Evolutionary conservation across 2,329 filamentous ascomycete species (phyloP).

Genomic region (Cladosporium cucumerinum): DNA sequence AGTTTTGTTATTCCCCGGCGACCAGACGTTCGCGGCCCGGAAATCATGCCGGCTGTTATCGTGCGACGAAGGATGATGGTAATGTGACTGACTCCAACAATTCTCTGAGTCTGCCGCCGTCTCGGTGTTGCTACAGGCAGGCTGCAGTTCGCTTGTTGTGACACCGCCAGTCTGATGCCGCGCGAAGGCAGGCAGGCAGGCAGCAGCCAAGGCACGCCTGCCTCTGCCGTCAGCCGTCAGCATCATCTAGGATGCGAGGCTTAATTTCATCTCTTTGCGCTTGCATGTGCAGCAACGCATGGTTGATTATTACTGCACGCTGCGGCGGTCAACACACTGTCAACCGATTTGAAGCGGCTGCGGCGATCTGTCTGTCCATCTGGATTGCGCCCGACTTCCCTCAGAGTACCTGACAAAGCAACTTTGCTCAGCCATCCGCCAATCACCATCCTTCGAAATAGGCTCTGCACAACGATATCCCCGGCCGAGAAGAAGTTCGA

Average conservation of each 20-base stretch:
- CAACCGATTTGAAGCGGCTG: constrained; percentile 6
- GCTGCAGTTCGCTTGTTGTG: constrained; percentile 5
- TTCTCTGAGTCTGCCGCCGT: not conserved
- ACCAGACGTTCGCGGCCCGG: not conserved
- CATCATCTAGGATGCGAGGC: constrained; percentile 11
- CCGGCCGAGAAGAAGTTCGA: constrained; percentile 4
- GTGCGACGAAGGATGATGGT: constrained; percentile 10
- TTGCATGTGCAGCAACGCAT: constrained; percentile 7
- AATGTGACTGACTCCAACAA: not conserved
- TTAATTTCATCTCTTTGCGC: constrained; percentile 8
- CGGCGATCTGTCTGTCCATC: not conserved
- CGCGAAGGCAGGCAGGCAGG: not conserved
- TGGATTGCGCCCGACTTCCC: not conserved
- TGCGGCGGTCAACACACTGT: not conserved
- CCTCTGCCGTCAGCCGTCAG: constrained; percentile 13
- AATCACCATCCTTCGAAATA: constrained; percentile 1
- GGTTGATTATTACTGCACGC: not conserved
- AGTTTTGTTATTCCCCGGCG: not conserved
- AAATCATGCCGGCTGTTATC: not conserved
- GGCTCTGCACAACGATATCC: constrained; percentile 5
- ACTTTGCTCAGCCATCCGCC: not conserved
- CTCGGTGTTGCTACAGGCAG: not conserved
- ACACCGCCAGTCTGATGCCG: not conserved
- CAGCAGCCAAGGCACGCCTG: not conserved
- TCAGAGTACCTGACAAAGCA: not conserved